phyloP scores from a whole-genome alignment of 352 stramenopile species.

The Plasmopara muralis region DNA sequence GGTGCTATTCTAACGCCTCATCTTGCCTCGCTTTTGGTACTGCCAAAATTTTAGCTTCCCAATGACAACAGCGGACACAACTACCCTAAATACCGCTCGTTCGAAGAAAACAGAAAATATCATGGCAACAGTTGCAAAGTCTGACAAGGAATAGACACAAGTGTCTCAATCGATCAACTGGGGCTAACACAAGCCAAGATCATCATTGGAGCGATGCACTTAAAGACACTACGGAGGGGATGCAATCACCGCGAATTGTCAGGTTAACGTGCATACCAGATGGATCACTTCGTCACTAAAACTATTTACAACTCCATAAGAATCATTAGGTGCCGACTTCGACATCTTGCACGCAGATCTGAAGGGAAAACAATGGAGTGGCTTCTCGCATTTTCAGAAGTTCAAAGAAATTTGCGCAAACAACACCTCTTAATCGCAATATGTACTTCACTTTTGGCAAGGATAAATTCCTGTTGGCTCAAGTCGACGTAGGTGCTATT shows the following conservation, averaged over 20 bases:
- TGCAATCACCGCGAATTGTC: neutral
- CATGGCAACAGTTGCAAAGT: neutral
- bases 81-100: neutral
- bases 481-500: neutral
- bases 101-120: neutral
- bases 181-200: neutral
- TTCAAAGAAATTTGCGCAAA: neutral
- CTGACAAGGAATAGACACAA: slow-evolving; percentile 2
- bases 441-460: slow-evolving; percentile 6
- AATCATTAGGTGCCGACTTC: neutral
- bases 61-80: neutral
- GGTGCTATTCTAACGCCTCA: neutral
- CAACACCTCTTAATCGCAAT: slow-evolving; percentile 8
- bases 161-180: neutral
- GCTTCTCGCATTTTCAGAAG: neutral
- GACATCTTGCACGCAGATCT: slow-evolving; percentile 1
- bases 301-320: neutral
- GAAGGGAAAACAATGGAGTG: neutral
- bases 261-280: neutral
- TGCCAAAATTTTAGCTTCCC: neutral
- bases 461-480: neutral
- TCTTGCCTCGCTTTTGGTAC: neutral
- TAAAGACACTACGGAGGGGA: slow-evolving; percentile 1
- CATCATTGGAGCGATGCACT: neutral
- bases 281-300: neutral